Percentiles rank a stretch among this genome's conserved stretches.
Evolutionary conservation across 805 yeast species (phyloP).

Genomic region (Hemisphaericaspora nanyangensis): DNA sequence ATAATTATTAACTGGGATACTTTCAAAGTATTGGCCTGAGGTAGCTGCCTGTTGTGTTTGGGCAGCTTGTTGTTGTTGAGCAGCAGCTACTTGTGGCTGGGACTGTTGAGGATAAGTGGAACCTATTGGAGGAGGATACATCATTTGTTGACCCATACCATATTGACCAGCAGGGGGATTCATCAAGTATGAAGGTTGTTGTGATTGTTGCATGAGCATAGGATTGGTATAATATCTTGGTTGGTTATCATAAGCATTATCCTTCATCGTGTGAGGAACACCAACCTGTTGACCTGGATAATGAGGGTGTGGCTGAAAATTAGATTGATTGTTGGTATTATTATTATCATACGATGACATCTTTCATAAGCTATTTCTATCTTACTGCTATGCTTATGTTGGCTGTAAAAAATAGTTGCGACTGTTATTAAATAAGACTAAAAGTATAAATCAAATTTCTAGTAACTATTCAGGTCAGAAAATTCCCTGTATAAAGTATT

Average conservation of each 20-base stretch:
- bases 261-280: conserved; percentile 3
- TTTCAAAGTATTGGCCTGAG: conserved; percentile 10
- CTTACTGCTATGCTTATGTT: too few relatives aligned
- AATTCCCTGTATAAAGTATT: too few relatives aligned
- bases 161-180: conserved; percentile 9
- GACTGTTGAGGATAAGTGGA: conserved; percentile 3
- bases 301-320: conserved; percentile 1
- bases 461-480: too few relatives aligned
- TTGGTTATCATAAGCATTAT: conserved; percentile 9
- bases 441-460: too few relatives aligned
- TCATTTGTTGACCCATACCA: conserved; percentile 4
- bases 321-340: conserved; percentile 2
- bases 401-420: too few relatives aligned
- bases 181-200: conserved; percentile 11
- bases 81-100: conserved; percentile 10
- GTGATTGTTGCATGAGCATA: conserved; percentile 24
- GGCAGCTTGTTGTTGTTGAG: conserved; percentile 5
- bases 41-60: conserved; percentile 5
- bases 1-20: conserved; percentile 19
- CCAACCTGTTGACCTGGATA: conserved; percentile 3
- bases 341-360: conserved; percentile 7
- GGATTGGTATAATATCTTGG: conserved; percentile 21
- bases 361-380: neutral
- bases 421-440: too few relatives aligned
- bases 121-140: conserved; percentile 7